phyloP scores from a whole-genome alignment of 192 early-diverging fungal species.

The Chytriomyces sp. region DNA sequence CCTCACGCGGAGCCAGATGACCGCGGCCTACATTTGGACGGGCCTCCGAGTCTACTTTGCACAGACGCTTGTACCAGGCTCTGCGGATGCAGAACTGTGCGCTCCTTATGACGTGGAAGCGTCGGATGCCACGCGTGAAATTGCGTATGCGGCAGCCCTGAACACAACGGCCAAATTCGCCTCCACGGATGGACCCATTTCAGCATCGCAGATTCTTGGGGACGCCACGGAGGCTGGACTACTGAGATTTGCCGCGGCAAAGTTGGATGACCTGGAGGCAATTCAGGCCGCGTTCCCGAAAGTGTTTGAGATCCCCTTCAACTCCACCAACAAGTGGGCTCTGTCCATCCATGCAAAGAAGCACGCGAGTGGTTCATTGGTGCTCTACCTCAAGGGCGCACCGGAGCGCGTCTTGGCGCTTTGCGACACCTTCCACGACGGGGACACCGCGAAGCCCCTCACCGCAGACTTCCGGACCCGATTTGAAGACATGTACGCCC shows the following conservation, averaged over 20 bases:
- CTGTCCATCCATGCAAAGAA: constrained; percentile 80
- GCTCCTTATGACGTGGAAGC: constrained; percentile 67
- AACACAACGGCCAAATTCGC: constrained; percentile 11
- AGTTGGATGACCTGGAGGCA: constrained; percentile 71
- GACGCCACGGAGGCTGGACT: constrained; percentile 90
- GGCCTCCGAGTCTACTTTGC: constrained; percentile 48
- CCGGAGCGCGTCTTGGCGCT: constrained; percentile 81
- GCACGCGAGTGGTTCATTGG: constrained; percentile 68
- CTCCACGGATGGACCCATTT: constrained; percentile 64
- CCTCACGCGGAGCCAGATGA: constrained; percentile 66
- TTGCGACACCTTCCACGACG: constrained; percentile 70
- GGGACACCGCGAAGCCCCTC: constrained; percentile 56
- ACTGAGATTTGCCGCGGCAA: constrained; percentile 68
- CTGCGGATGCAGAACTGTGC: constrained; percentile 50
- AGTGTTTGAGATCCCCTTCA: constrained; percentile 96
- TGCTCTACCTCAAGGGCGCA: constrained; percentile 83
- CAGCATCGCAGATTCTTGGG: constrained; percentile 61
- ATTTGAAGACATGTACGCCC: constrained; percentile 69
- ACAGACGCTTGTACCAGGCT: constrained; percentile 78
- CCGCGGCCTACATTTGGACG: constrained; percentile 49
- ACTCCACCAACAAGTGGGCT: constrained; percentile 87
- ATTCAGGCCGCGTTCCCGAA: constrained; percentile 72
- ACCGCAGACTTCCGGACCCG: constrained; percentile 54
- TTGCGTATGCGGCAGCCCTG: not conserved
- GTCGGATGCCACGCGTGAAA: constrained; percentile 31